A percentile compares a stretch with the other conserved stretches of the same genome.
Evolutionary conservation across 2,329 filamentous ascomycete species (phyloP).

Genomic region (Bertia moriformis): DNA sequence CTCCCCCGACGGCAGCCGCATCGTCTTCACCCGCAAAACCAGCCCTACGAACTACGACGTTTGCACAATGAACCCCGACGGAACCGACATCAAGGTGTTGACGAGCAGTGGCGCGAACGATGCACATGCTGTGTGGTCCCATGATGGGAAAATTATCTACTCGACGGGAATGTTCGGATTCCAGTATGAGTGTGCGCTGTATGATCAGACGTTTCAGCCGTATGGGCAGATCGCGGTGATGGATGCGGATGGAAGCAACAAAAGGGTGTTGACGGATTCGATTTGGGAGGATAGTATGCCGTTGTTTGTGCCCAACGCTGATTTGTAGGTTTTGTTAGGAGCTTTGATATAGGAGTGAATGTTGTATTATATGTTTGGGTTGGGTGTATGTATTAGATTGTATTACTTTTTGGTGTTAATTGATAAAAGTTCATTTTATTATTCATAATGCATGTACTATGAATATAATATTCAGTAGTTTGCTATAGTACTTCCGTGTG

Average conservation of each 20-base stretch:
- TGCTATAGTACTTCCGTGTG: too few relatives aligned
- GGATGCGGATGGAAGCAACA: constrained; percentile 21
- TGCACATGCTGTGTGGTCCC: constrained; percentile 25
- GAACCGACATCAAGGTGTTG: constrained; percentile 16
- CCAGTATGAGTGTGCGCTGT: constrained; percentile 21
- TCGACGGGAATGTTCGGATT: constrained; percentile 26
- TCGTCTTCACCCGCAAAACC: constrained; percentile 21
- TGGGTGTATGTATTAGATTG: too few relatives aligned
- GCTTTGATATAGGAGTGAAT: too few relatives aligned
- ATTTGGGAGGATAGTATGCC: constrained; percentile 19
- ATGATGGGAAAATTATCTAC: constrained; percentile 24
- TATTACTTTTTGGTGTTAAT: too few relatives aligned
- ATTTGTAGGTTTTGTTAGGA: too few relatives aligned
- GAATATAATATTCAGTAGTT: too few relatives aligned
- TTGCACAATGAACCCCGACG: constrained; percentile 23
- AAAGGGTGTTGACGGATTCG: constrained; percentile 12
- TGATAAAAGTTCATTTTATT: too few relatives aligned
- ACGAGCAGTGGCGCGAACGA: constrained; percentile 22
- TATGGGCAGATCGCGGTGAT: constrained; percentile 28
- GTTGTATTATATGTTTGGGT: too few relatives aligned
- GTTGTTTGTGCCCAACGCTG: constrained; percentile 5
- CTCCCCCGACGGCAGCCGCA: constrained; percentile 20
- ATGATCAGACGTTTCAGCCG: constrained; percentile 26
- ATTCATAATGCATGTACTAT: too few relatives aligned
- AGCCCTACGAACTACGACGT: constrained; percentile 18